A percentile compares a stretch with the other conserved stretches of the same genome.
These are phyloP conservation scores for Mimosa pudica DNA, from an alignment of 306 rosid species.

Conservation along the genomic window DNA sequence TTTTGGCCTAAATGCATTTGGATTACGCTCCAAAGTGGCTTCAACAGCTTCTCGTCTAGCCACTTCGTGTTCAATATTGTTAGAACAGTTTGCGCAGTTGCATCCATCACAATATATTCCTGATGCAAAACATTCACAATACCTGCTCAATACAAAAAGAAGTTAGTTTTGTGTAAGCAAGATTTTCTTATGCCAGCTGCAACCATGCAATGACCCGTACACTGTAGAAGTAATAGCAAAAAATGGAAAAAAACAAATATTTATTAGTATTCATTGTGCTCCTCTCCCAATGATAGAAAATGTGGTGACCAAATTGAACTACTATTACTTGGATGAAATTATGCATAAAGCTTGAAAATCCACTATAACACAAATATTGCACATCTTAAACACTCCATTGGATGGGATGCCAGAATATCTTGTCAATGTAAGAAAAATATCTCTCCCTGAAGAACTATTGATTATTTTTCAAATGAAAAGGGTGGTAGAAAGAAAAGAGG, in stretches of 20 bases:
- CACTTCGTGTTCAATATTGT: slow-evolving; percentile 95
- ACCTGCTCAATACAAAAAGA: slow-evolving; percentile 61
- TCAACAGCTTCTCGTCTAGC: slow-evolving; percentile 97
- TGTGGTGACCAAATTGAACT: not conserved
- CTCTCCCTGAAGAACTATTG: not conserved
- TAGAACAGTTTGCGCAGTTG: slow-evolving; percentile 94
- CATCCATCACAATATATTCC: slow-evolving; percentile 99
- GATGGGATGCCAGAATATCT: slow-evolving; percentile 1
- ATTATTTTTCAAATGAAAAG: not conserved
- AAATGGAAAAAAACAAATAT: slow-evolving; percentile 12
- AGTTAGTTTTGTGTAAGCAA: slow-evolving; percentile 29
- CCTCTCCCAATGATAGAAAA: slow-evolving; percentile 19
- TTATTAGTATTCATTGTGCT: not conserved
- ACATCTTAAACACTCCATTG: slow-evolving; percentile 19
- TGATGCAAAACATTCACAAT: slow-evolving; percentile 98
- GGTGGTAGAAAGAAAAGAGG: not conserved
- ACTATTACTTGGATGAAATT: slow-evolving; percentile 28
- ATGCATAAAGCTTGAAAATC: slow-evolving; percentile 12
- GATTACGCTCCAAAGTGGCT: slow-evolving; percentile 98
- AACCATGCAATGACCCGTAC: slow-evolving; percentile 10
- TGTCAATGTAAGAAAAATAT: not conserved
- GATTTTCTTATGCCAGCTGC: slow-evolving; percentile 26
- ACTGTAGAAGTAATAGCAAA: not conserved
- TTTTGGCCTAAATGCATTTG: slow-evolving; percentile 99
- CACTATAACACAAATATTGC: not conserved